phyloP scores from a whole-genome alignment of 2,329 filamentous ascomycete genomes.

The Sarocladium kiliense region DNA sequence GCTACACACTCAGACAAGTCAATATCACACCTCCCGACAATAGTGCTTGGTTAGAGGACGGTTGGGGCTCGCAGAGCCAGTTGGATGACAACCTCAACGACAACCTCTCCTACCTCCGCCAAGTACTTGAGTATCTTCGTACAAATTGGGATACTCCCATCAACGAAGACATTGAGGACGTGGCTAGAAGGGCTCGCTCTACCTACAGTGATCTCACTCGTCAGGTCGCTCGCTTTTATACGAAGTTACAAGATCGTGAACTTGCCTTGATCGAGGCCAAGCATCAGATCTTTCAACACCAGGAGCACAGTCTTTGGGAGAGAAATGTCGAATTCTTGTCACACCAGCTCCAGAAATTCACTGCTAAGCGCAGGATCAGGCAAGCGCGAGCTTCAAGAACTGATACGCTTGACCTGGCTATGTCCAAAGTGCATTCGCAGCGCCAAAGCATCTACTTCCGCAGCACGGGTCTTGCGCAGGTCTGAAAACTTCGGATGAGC shows the following conservation, averaged over 20 bases:
- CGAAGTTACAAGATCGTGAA: too few species aligned
- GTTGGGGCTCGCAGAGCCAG: not conserved
- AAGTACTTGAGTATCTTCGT: not conserved
- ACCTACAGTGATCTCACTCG: not conserved
- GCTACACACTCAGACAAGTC: not conserved
- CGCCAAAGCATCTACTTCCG: too few species aligned
- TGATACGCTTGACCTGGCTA: not conserved
- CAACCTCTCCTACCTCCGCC: not conserved
- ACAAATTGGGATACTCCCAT: not conserved
- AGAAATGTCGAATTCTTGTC: not conserved
- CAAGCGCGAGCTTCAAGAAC: not conserved
- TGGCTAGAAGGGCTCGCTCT: not conserved
- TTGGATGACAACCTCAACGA: not conserved
- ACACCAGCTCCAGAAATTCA: too few species aligned
- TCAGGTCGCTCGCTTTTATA: not conserved
- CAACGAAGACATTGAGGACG: not conserved
- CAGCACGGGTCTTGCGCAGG: too few species aligned
- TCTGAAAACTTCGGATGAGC: too few species aligned
- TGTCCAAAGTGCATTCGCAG: not conserved
- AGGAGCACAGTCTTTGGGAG: not conserved
- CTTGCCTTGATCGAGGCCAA: not conserved
- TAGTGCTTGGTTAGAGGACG: not conserved
- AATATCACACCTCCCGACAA: not conserved
- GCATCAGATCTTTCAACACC: not conserved
- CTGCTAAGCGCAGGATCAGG: not conserved